These are phyloP conservation scores for Colletotrichum paranaense DNA, from an alignment of 2,329 filamentous ascomycete genomes.

Conservation along the genomic window DNA sequence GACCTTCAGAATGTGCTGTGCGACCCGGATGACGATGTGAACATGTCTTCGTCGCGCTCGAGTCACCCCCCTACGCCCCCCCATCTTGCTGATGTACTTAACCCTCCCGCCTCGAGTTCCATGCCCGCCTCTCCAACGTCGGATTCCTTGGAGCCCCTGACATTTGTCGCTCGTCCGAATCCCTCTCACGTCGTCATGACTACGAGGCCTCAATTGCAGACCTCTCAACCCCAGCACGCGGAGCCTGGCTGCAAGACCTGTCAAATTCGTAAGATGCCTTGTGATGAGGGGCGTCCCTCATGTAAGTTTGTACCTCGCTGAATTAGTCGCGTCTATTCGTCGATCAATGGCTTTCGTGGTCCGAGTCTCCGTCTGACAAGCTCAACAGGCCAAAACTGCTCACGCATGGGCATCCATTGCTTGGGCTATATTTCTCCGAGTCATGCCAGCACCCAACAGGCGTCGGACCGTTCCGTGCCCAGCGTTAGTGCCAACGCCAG, in stretches of 20 bases:
- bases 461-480: constrained; percentile 30
- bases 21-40: constrained; percentile 20
- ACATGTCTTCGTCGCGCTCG: constrained; percentile 16
- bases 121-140: constrained; percentile 4
- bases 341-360: neutral
- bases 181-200: constrained; percentile 34
- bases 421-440: constrained; percentile 31
- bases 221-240: constrained; percentile 14
- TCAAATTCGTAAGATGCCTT: constrained; percentile 34
- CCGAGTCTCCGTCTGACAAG: constrained; percentile 2
- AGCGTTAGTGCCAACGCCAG: constrained; percentile 28
- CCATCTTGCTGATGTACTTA: constrained; percentile 15
- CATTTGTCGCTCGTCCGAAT: constrained; percentile 25
- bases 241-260: constrained; percentile 34
- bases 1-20: constrained; percentile 34
- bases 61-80: constrained; percentile 32
- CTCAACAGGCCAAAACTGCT: constrained; percentile 30
- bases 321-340: neutral
- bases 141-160: constrained; percentile 9
- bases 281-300: constrained; percentile 30
- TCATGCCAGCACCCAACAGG: constrained; percentile 27
- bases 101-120: neutral
- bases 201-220: constrained; percentile 24
- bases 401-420: constrained; percentile 34
- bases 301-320: constrained; percentile 12